Conservation (phyloP, 1,139 yeast genomes). For the Lodderomyces metapsilosis region DNA sequence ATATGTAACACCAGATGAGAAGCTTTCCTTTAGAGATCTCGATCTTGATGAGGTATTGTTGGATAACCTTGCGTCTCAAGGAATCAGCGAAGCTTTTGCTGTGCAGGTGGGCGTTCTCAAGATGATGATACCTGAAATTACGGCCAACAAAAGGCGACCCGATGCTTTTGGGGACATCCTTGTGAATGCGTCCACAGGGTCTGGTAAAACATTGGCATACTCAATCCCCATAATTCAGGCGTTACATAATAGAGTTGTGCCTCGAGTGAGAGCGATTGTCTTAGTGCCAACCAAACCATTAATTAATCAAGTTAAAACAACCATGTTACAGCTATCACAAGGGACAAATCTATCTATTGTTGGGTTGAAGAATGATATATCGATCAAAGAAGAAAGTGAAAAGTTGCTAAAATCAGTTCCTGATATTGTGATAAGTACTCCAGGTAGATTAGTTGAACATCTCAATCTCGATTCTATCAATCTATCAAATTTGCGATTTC, state of each 20-base stretch:
- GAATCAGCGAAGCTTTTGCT: slow-evolving; percentile 64
- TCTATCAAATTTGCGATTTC: slow-evolving; percentile 55
- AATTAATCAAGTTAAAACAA: slow-evolving; percentile 74
- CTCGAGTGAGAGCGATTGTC: slow-evolving; percentile 71
- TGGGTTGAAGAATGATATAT: slow-evolving; percentile 56
- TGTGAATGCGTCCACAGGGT: slow-evolving; percentile 94
- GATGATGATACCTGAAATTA: slow-evolving; percentile 50
- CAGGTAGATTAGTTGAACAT: slow-evolving; percentile 95
- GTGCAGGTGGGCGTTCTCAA: slow-evolving; percentile 73
- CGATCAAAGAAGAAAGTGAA: slow-evolving; percentile 64
- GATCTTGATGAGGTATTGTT: slow-evolving; percentile 39
- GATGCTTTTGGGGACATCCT: slow-evolving; percentile 67
- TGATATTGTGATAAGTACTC: slow-evolving; percentile 81
- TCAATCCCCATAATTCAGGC: slow-evolving; percentile 78
- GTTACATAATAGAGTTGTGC: slow-evolving; percentile 62
- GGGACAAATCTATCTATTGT: slow-evolving; percentile 67
- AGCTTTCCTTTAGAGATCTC: slow-evolving; percentile 43
- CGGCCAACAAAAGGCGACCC: slow-evolving; percentile 52
- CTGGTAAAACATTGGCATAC: slow-evolving; percentile 94
- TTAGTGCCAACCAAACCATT: slow-evolving; percentile 90
- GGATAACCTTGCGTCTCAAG: slow-evolving; percentile 45
- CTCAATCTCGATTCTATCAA: slow-evolving; percentile 39
- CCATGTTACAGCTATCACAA: slow-evolving; percentile 56
- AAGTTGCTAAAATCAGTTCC: slow-evolving; percentile 53
- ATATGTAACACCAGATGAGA: slow-evolving; percentile 46